A percentile compares a stretch with the other conserved stretches of the same genome.
phyloP scores from a whole-genome alignment of 768 basidiomycete genomes.

The Hypholoma fasciculare region DNA sequence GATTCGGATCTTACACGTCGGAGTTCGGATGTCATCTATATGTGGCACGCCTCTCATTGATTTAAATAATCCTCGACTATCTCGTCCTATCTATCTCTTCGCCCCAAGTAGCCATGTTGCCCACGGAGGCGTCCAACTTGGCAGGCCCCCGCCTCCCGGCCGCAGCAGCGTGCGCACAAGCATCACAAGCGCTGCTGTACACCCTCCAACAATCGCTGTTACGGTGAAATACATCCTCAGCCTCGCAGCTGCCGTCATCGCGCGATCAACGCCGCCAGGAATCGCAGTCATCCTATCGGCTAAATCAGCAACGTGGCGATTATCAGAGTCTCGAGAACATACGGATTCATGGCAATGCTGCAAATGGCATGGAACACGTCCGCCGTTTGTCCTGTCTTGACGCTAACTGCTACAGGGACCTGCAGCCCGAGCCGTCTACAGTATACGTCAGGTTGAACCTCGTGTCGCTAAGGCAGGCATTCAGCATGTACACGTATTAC shows the following conservation, averaged over 20 bases:
- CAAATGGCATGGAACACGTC: constrained; percentile 89
- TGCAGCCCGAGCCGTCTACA: constrained; percentile 87
- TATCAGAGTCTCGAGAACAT: constrained; percentile 32
- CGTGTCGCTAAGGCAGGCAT: constrained; percentile 66
- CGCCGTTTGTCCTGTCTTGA: constrained; percentile 80
- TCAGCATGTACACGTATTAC: constrained; percentile 4
- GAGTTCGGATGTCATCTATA: constrained; percentile 27
- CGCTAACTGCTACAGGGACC: constrained; percentile 93
- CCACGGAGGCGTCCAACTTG: constrained; percentile 63
- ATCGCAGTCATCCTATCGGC: constrained; percentile 57
- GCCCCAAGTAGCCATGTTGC: constrained; percentile 65
- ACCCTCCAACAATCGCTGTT: constrained; percentile 73
- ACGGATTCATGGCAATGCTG: constrained; percentile 86
- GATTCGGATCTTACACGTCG: constrained; percentile 50
- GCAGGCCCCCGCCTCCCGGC: constrained; percentile 53
- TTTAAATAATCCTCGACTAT: not conserved
- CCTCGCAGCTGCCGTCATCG: constrained; percentile 66
- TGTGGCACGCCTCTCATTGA: constrained; percentile 5
- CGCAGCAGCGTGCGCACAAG: constrained; percentile 66
- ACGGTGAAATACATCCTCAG: constrained; percentile 72
- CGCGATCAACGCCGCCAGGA: constrained; percentile 83
- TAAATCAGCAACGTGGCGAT: constrained; percentile 18
- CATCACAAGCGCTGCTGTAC: constrained; percentile 71
- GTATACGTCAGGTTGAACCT: constrained; percentile 98
- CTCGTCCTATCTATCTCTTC: constrained; percentile 30